A percentile compares a stretch with the other conserved stretches of the same genome.
Evolutionary conservation across 2,329 filamentous ascomycete genomes (phyloP).

Genomic region (Blastomyces silverae): DNA sequence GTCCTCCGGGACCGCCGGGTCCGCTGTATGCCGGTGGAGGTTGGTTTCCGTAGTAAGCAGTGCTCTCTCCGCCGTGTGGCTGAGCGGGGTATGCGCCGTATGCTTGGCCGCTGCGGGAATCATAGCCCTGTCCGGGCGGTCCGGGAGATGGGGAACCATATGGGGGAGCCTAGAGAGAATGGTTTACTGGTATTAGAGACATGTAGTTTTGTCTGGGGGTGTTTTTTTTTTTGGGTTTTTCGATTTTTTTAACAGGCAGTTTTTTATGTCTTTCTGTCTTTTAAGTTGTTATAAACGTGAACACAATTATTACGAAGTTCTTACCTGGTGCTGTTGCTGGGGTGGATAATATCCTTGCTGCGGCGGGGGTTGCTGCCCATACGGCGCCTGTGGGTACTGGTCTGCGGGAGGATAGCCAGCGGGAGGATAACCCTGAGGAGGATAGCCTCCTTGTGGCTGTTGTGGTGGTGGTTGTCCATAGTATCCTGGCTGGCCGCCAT

Average conservation of each 20-base stretch:
- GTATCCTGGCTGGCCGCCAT: slow-evolving; percentile 14
- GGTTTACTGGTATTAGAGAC: background rate
- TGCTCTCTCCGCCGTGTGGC: slow-evolving; percentile 29
- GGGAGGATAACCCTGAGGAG: slow-evolving; percentile 21
- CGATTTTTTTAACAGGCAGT: background rate
- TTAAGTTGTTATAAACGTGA: background rate
- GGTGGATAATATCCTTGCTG: slow-evolving; percentile 22
- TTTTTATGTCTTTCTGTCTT: background rate
- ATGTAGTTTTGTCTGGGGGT: background rate
- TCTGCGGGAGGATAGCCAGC: slow-evolving; percentile 19
- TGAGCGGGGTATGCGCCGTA: slow-evolving; percentile 26
- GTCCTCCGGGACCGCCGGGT: slow-evolving; percentile 17
- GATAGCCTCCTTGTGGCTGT: slow-evolving; percentile 20
- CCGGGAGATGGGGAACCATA: slow-evolving; percentile 14
- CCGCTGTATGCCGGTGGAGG: slow-evolving; percentile 18
- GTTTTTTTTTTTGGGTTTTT: no score
- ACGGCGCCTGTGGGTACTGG: slow-evolving; percentile 17
- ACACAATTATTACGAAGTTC: slow-evolving; percentile 12
- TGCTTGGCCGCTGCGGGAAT: slow-evolving; percentile 27
- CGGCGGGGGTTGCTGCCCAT: slow-evolving; percentile 17
- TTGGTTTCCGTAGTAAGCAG: slow-evolving; percentile 29
- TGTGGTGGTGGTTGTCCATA: slow-evolving; percentile 8
- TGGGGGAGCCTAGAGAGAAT: slow-evolving; percentile 18
- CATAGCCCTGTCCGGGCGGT: slow-evolving; percentile 21
- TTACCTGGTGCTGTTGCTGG: slow-evolving; percentile 23